Evolutionary conservation across 495 filamentous ascomycete genomes (phyloP).

Genomic region (Penicillium riverlandense): DNA sequence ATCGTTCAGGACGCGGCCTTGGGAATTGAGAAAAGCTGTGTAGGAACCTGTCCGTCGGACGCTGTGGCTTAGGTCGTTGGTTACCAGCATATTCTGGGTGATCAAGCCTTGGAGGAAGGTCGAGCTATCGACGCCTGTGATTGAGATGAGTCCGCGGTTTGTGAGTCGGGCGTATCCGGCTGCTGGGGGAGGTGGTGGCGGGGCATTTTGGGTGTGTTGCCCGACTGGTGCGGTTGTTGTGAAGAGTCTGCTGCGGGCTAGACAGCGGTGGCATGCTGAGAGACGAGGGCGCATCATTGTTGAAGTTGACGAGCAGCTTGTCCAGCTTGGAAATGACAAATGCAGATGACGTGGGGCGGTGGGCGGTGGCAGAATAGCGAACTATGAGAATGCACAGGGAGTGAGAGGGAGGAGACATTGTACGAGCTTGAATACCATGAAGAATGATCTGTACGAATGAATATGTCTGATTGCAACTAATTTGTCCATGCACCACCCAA

Average conservation of each 20-base stretch:
- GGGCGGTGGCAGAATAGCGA: slow-evolving; percentile 18
- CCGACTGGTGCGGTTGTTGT: slow-evolving; percentile 21
- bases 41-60: slow-evolving; percentile 51
- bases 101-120: slow-evolving; percentile 84
- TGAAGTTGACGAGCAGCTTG: slow-evolving; percentile 1
- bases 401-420: slow-evolving; percentile 1
- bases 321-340: slow-evolving; percentile 2
- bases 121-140: slow-evolving; percentile 70
- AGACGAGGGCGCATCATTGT: slow-evolving; percentile 28
- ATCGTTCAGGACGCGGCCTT: slow-evolving; percentile 78
- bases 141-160: slow-evolving; percentile 67
- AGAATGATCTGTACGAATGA: neutral
- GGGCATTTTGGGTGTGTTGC: slow-evolving; percentile 13
- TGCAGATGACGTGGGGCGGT: slow-evolving; percentile 26
- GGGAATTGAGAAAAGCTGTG: slow-evolving; percentile 75
- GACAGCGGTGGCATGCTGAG: slow-evolving; percentile 21
- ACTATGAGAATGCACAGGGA: too few relatives aligned
- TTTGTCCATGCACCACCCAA: too few relatives aligned
- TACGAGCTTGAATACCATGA: neutral
- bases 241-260: slow-evolving; percentile 18
- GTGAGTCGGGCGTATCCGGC: slow-evolving; percentile 47
- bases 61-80: slow-evolving; percentile 28
- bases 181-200: slow-evolving; percentile 17
- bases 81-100: slow-evolving; percentile 61
- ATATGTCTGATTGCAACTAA: too few relatives aligned